phyloP scores from a whole-genome alignment of 2,329 filamentous ascomycete genomes.

The Alternaria brassicae region DNA sequence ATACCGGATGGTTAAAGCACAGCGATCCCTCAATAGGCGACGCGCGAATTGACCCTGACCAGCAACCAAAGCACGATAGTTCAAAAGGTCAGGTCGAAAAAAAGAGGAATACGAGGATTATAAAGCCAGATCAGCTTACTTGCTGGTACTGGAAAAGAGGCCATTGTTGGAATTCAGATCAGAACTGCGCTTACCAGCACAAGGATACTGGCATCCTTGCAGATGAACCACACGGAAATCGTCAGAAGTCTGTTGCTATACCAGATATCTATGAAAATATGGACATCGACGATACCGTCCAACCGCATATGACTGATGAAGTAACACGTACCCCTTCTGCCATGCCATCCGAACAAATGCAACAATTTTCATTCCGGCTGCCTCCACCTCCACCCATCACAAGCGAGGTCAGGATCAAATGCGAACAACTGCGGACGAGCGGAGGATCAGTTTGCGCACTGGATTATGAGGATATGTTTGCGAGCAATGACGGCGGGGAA shows the following conservation, averaged over 20 bases:
- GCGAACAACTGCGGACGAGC: slow-evolving; percentile 21
- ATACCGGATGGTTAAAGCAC: slow-evolving; percentile 35
- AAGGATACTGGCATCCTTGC: slow-evolving; percentile 24
- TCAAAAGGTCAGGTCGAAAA: neutral
- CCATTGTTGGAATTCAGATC: slow-evolving; percentile 11
- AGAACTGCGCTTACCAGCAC: slow-evolving; percentile 23
- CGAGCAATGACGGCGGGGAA: slow-evolving; percentile 13
- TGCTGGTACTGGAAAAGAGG: slow-evolving; percentile 32
- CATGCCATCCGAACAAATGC: neutral
- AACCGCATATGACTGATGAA: neutral
- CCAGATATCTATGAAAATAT: neutral
- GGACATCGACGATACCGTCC: neutral
- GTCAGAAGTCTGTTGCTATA: neutral
- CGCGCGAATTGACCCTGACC: slow-evolving; percentile 19
- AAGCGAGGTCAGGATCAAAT: neutral
- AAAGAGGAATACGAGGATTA: neutral
- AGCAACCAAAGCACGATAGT: neutral
- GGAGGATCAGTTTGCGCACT: slow-evolving; percentile 30
- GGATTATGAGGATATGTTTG: slow-evolving; percentile 36
- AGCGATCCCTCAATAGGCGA: neutral
- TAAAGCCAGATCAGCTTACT: slow-evolving; percentile 15
- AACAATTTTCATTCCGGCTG: neutral
- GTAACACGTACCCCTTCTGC: neutral
- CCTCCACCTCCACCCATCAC: slow-evolving; percentile 2
- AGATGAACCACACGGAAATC: neutral